Conservation (phyloP, 805 yeast species). For the Kodamaea fukazawae region DNA sequence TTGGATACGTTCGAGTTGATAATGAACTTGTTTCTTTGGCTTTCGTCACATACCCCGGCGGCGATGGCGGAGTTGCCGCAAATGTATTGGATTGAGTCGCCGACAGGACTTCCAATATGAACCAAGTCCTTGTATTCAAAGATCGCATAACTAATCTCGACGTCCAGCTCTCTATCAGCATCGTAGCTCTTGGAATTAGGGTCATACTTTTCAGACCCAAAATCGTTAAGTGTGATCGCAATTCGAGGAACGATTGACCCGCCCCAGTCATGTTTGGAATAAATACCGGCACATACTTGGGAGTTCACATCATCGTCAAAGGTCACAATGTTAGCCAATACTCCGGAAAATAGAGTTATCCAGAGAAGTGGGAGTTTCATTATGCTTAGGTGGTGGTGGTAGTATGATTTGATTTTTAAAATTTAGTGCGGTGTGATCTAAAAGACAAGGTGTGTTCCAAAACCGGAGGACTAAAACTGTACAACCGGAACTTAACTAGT, state of each 20-base stretch:
- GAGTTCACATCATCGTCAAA: conserved; percentile 47
- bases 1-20: conserved; percentile 45
- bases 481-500: too few species aligned
- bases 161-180: conserved; percentile 32
- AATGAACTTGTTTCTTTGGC: conserved; percentile 62
- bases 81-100: conserved; percentile 52
- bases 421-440: too few species aligned
- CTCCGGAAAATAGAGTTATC: conserved; percentile 17
- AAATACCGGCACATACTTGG: conserved; percentile 88
- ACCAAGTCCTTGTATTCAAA: conserved; percentile 82
- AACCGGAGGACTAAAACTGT: too few species aligned
- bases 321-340: conserved; percentile 39
- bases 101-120: conserved; percentile 55
- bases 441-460: too few species aligned
- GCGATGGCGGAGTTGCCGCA: conserved; percentile 73
- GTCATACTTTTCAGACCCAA: conserved; percentile 27
- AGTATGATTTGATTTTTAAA: too few species aligned
- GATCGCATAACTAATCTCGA: conserved; percentile 61
- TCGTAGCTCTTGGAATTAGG: conserved; percentile 19
- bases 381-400: too few species aligned
- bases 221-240: conserved; percentile 27
- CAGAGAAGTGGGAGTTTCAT: too few species aligned
- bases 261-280: conserved; percentile 81
- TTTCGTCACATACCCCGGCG: conserved; percentile 49
- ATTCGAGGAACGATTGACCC: conserved; percentile 65